phyloP scores from a whole-genome alignment of 2,329 filamentous ascomycete species.

The Colletotrichum caudatum region DNA sequence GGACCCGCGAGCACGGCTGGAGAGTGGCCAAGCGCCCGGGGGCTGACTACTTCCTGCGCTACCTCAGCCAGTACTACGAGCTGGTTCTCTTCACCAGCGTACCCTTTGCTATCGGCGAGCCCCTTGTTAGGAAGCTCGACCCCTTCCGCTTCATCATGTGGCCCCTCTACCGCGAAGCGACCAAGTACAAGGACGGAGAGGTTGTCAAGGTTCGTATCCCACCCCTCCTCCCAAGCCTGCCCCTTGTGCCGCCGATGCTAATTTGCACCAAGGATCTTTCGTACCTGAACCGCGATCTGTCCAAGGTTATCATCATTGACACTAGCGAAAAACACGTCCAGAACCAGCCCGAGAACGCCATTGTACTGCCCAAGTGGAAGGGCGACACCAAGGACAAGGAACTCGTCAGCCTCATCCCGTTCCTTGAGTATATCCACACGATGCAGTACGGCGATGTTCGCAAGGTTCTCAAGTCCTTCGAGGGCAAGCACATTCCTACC shows the following conservation, averaged over 20 bases:
- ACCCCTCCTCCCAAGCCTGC: background rate
- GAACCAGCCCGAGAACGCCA: slow-evolving; percentile 95
- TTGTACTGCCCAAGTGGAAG: slow-evolving; percentile 90
- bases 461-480: slow-evolving; percentile 86
- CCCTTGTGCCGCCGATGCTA: slow-evolving; percentile 26
- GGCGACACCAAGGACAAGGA: slow-evolving; percentile 86
- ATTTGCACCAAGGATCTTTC: slow-evolving; percentile 79
- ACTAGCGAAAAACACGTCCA: slow-evolving; percentile 85
- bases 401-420: slow-evolving; percentile 90
- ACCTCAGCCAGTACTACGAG: slow-evolving; percentile 98
- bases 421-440: slow-evolving; percentile 96
- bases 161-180: slow-evolving; percentile 96
- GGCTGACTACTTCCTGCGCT: slow-evolving; percentile 96
- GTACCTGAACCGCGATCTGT: slow-evolving; percentile 95
- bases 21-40: slow-evolving; percentile 94
- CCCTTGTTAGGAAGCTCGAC: slow-evolving; percentile 91
- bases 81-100: slow-evolving; percentile 94
- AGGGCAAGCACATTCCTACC: slow-evolving; percentile 87
- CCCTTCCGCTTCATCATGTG: slow-evolving; percentile 96
- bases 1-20: slow-evolving; percentile 95
- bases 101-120: slow-evolving; percentile 85
- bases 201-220: slow-evolving; percentile 83
- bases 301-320: slow-evolving; percentile 95
- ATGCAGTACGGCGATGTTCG: slow-evolving; percentile 93
- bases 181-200: slow-evolving; percentile 94